Evolutionary conservation across 176 grass and related monocot species (phyloP).

Genomic region (Oryza rufipogon): DNA sequence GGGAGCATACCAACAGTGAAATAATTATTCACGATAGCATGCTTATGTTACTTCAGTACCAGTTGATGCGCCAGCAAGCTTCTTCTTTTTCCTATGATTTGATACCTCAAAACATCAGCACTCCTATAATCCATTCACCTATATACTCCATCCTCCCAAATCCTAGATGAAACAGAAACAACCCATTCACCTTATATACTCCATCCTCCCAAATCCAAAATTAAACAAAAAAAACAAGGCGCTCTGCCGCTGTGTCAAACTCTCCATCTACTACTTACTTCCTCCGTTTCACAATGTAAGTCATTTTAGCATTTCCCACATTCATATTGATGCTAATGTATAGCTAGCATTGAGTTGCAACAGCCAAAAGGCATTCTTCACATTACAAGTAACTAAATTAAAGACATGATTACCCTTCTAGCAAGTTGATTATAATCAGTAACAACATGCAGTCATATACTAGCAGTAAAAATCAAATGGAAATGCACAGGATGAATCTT

Average conservation of each 20-base stretch:
- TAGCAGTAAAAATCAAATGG: neutral
- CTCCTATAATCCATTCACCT: neutral
- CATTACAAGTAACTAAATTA: neutral
- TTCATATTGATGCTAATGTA: no score
- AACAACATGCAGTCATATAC: neutral
- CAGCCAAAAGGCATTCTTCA: neutral
- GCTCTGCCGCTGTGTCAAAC: neutral
- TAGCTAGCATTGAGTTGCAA: neutral
- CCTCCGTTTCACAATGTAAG: no score
- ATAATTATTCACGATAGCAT: constrained; percentile 5
- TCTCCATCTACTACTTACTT: neutral
- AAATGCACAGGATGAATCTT: neutral
- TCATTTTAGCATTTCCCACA: no score
- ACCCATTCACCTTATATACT: neutral
- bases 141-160: constrained; percentile 7
- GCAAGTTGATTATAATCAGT: neutral
- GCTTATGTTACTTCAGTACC: neutral
- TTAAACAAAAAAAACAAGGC: neutral
- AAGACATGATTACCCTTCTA: neutral
- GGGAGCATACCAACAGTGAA: neutral
- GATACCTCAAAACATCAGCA: neutral
- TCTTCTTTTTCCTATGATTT: neutral
- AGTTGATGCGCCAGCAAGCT: neutral
- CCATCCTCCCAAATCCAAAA: constrained; percentile 4
- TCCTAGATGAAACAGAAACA: neutral